Percentiles rank a stretch among this genome's conserved stretches.
Conservation (phyloP, 345 rosid species). For the Isatis tinctoria region DNA sequence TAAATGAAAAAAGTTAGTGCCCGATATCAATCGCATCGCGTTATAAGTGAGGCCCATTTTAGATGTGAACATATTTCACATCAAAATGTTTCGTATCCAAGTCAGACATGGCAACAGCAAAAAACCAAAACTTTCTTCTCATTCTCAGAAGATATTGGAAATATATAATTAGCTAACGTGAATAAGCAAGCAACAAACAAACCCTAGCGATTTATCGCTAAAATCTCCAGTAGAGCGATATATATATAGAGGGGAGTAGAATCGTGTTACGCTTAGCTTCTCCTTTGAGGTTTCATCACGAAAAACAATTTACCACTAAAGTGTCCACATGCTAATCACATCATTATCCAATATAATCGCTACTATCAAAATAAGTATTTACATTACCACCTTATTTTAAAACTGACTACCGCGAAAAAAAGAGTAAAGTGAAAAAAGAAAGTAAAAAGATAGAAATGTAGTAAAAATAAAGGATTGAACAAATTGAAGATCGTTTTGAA, state of each 20-base stretch:
- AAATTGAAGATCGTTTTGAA: not conserved
- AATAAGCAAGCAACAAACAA: too few species aligned
- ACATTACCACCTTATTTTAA: slow-evolving; percentile 15
- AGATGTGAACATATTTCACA: too few species aligned
- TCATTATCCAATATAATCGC: slow-evolving; percentile 14
- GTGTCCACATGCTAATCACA: slow-evolving; percentile 24
- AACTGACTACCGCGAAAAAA: not conserved
- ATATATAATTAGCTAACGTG: too few species aligned
- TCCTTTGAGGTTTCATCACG: slow-evolving; percentile 8
- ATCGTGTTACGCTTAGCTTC: slow-evolving; percentile 22
- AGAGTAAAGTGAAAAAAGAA: slow-evolving; percentile 11
- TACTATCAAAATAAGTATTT: slow-evolving; percentile 2
- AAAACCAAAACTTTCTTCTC: too few species aligned
- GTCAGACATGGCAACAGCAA: too few species aligned
- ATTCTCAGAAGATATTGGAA: too few species aligned
- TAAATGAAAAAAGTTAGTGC: too few species aligned
- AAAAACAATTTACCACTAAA: slow-evolving; percentile 16
- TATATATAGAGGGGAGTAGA: not conserved
- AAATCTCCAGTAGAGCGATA: slow-evolving; percentile 7
- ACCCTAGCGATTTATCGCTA: too few species aligned
- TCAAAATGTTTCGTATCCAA: too few species aligned
- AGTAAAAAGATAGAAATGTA: not conserved
- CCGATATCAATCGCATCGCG: too few species aligned
- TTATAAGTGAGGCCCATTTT: too few species aligned
- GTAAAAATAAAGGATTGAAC: slow-evolving; percentile 9